Conservation (phyloP, 192 early-diverging fungal genomes). For the Podila verticillata region DNA sequence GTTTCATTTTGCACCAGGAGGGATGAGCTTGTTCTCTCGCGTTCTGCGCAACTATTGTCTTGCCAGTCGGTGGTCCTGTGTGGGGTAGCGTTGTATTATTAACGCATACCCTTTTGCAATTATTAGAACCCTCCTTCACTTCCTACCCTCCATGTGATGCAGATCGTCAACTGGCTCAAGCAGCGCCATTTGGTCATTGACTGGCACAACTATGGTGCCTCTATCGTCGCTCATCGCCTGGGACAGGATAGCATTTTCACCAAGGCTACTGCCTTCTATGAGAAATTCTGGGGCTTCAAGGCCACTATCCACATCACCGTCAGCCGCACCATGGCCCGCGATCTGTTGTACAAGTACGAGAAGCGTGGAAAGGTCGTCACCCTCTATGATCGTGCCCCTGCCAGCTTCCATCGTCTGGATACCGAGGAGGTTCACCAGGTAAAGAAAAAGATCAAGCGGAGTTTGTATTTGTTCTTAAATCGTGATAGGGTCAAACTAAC, state of each 20-base stretch:
- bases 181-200: conserved; percentile 85
- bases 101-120: neutral
- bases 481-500: neutral
- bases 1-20: too few species aligned
- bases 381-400: conserved; percentile 85
- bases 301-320: conserved; percentile 90
- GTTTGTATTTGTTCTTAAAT: neutral
- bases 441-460: neutral
- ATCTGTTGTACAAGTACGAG: conserved; percentile 69
- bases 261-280: conserved; percentile 57
- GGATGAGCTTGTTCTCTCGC: too few species aligned
- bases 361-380: conserved; percentile 75
- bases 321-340: conserved; percentile 80
- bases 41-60: too few species aligned
- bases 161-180: conserved; percentile 70
- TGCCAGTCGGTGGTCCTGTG: too few species aligned
- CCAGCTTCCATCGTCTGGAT: conserved; percentile 75
- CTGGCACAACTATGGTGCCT: conserved; percentile 98
- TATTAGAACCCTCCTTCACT: conserved; percentile 93
- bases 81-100: too few species aligned
- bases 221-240: conserved; percentile 80
- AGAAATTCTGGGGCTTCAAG: conserved; percentile 65
- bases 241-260: conserved; percentile 59
- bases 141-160: conserved; percentile 87
- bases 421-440: conserved; percentile 75